Evolutionary conservation across 805 yeast species (phyloP), one percentile per base, ranked within the genome.

Genomic region (Peterozyma toletana): DNA sequence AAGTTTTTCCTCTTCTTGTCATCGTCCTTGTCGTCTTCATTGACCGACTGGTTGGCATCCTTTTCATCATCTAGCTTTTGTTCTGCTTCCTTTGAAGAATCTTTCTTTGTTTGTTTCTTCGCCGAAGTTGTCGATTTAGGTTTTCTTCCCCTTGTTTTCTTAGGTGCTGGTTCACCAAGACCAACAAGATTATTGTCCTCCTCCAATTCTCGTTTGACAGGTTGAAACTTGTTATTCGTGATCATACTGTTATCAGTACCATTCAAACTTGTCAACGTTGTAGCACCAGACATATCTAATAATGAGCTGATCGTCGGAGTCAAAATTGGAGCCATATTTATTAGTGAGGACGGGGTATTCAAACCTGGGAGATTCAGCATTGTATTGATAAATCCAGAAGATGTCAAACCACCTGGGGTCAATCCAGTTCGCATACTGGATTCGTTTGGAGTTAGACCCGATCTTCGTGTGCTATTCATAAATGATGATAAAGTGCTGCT

Each of bases 391-490:
- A 21, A 67, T 62, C 34, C 63, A 58, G 44, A 70, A 58, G 33
- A 70, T 57, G 57, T 46, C 11, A 63, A 61, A n/a, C 67, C 72
- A 2, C 80, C 86, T 0, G 90, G 90, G 0, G 90, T 81, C 27
- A 83, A 58, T 0, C 93, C 91, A 0, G 86, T 69, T 50, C 95
- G 70, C 40, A 86, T 51, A 40, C 79, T 73, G 5, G 87, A 76
- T 56, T 86, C 95, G 58, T 80, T 84, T 2, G 93, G 93, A 0
- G 89, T 82, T 38, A 86, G 65, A 0, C 88, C 91, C 0, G 86
- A 59, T 48, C 77, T 67, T 41, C 66, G 56, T 16, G 60, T 53
- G 48, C 54, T 58, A 43, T 50, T 46, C 11, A 59, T 49, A 49
- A 52, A 58, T 15, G 36, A 29, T n/a, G 48, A 40, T 33, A 42